Base-by-base conservation (phyloP, 139 green algal genomes). In the Mesotaenium endlicherianum region DNA sequence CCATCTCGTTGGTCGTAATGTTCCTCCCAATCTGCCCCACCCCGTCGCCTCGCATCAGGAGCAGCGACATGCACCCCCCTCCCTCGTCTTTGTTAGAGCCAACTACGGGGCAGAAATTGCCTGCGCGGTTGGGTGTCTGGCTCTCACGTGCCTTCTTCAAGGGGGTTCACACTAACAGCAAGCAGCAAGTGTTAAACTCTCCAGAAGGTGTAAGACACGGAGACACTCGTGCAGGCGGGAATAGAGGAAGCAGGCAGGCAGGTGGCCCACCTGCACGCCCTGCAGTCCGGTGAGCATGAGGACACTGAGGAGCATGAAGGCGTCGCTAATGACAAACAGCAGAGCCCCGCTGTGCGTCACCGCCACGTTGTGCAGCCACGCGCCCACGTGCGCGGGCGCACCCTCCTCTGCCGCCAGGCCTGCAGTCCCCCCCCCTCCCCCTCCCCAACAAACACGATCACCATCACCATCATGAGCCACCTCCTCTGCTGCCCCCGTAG, bases 1-100 rank as follows among this genome's bases (percentile, higher is more conserved):
- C 92, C 41, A 98, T 87, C 86, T 98, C 95, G 79, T 98, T 98
- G 41, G 95, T 99, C 2, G 96, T 99, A 20, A 98, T 86, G 87
- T 98, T 98, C 45, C 90, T 89, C 4, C 86, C 85, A 4, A 97
- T 91, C 83, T 88, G 81, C 11, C n/a, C n/a, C n/a, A n/a, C n/a
- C n/a, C n/a, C n/a, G n/a, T n/a, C n/a, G n/a, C n/a, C n/a, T n/a
- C n/a, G n/a, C n/a, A n/a, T n/a, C n/a, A n/a, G n/a, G n/a, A n/a
- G n/a, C n/a, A n/a, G n/a, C n/a, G n/a, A n/a, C n/a, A n/a, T n/a
- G n/a, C n/a, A n/a, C n/a, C n/a, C n/a, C n/a, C n/a, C n/a, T n/a
- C n/a, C n/a, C n/a, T n/a, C n/a, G n/a, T n/a, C n/a, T n/a, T n/a
- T n/a, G n/a, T n/a, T n/a, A n/a, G n/a, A n/a, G n/a, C n/a, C n/a